Evolutionary conservation across 1,284 basidiomycete species (phyloP).

Genomic region (Violaceomyces palustris): DNA sequence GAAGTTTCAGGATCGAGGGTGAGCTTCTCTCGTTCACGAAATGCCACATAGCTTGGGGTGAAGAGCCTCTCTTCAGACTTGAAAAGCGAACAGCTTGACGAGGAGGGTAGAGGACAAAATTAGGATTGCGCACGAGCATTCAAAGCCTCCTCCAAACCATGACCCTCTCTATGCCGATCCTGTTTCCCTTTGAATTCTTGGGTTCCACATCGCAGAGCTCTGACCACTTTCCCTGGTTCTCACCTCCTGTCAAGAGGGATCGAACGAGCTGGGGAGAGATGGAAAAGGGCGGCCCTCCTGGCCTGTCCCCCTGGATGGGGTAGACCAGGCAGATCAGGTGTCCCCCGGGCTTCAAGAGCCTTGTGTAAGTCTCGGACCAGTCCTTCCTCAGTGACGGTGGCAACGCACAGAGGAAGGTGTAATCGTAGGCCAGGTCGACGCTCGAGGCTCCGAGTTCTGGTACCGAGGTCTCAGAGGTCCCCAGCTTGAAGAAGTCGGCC

Average conservation of each 20-base stretch:
- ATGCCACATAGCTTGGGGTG: no score
- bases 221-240: constrained; percentile 14
- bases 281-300: constrained; percentile 33
- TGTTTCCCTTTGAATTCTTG: constrained; percentile 11
- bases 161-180: constrained; percentile 20
- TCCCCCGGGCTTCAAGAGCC: constrained; percentile 16
- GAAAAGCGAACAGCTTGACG: no score
- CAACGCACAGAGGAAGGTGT: constrained; percentile 41
- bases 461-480: constrained; percentile 5
- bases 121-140: no score
- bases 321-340: constrained; percentile 31
- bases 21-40: no score
- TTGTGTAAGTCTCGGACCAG: constrained; percentile 38
- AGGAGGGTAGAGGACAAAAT: no score
- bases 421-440: constrained; percentile 29
- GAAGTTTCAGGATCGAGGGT: no score
- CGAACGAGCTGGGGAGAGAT: constrained; percentile 25
- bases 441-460: no score
- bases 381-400: constrained; percentile 19
- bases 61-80: no score
- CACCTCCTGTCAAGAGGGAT: constrained; percentile 9
- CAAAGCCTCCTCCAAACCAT: constrained; percentile 32
- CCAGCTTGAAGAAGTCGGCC: constrained; percentile 29
- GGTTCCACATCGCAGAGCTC: constrained; percentile 23
- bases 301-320: constrained; percentile 36